phyloP scores from a whole-genome alignment of 345 rosid genomes.

The Raphanus sativus region DNA sequence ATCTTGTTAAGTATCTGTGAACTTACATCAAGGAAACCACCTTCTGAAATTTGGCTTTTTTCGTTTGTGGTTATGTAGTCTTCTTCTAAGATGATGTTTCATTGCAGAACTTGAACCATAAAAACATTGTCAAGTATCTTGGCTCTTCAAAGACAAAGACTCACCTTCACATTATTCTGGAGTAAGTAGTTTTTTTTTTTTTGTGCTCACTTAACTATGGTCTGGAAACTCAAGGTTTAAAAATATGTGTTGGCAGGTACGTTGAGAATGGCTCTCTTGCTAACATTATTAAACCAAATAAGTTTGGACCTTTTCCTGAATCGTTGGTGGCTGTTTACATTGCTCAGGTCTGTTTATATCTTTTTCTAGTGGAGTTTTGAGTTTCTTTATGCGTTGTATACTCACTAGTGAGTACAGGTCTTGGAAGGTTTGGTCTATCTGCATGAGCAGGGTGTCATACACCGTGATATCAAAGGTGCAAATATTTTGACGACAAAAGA shows the following conservation, averaged over 20 bases:
- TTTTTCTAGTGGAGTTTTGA: constrained; percentile 28
- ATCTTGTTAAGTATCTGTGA: not conserved
- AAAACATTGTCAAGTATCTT: constrained; percentile 96
- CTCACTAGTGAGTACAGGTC: constrained; percentile 56
- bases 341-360: constrained; percentile 75
- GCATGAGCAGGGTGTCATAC: constrained; percentile 99
- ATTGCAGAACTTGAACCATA: constrained; percentile 92
- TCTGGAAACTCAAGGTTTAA: constrained; percentile 17
- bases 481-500: constrained; percentile 98
- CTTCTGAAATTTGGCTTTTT: constrained; percentile 1
- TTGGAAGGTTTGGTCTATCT: constrained; percentile 95
- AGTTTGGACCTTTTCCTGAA: constrained; percentile 98
- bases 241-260: constrained; percentile 55
- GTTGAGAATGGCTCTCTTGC: constrained; percentile 99
- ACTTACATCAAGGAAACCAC: not conserved
- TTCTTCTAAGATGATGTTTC: constrained; percentile 11
- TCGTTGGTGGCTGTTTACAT: constrained; percentile 94
- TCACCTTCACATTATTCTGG: constrained; percentile 98
- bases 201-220: constrained; percentile 14
- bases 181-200: constrained; percentile 59
- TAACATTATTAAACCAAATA: constrained; percentile 95
- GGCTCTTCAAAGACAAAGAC: constrained; percentile 90
- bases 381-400: constrained; percentile 23
- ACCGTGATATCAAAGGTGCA: constrained; percentile 99
- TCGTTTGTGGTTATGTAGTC: not conserved